A percentile compares a stretch with the other conserved stretches of the same genome.
These are phyloP conservation scores for Geoglossum cookeanum DNA, from an alignment of 2,329 filamentous ascomycete genomes.

Conservation along the genomic window DNA sequence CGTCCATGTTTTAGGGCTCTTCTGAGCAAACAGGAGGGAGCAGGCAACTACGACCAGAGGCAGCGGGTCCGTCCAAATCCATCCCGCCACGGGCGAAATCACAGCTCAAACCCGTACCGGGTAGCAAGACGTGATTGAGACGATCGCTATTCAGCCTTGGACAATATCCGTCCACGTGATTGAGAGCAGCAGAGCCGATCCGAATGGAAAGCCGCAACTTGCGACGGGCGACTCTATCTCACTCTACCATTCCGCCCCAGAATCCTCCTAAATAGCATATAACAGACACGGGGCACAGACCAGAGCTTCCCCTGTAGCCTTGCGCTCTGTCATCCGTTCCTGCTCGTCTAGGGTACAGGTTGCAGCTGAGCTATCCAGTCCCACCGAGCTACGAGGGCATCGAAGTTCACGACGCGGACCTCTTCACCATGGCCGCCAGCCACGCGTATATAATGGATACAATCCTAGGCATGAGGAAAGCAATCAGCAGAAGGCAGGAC, in stretches of 20 bases:
- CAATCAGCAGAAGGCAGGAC: slow-evolving; percentile 43
- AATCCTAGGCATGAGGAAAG: slow-evolving; percentile 48
- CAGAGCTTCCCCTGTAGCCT: neutral
- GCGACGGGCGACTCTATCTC: neutral
- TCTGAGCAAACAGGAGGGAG: neutral
- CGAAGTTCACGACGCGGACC: neutral
- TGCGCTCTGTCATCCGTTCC: neutral
- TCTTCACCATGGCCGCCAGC: neutral
- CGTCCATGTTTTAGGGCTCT: slow-evolving; percentile 42
- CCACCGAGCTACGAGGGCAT: neutral
- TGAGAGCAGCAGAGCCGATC: neutral
- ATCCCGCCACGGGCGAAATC: no score
- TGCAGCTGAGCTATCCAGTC: neutral
- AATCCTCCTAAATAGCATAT: neutral
- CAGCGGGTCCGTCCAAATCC: neutral
- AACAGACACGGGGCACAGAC: neutral
- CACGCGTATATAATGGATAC: slow-evolving; percentile 32
- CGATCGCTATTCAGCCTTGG: neutral
- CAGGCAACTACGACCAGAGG: neutral
- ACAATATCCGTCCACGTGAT: neutral
- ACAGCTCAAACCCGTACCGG: neutral
- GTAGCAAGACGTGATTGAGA: neutral
- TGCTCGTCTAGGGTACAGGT: neutral
- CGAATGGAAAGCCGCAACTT: neutral
- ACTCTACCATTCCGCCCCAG: neutral